Evolutionary conservation across 139 green algal species (phyloP).

Genomic region (Closterium sp.): DNA sequence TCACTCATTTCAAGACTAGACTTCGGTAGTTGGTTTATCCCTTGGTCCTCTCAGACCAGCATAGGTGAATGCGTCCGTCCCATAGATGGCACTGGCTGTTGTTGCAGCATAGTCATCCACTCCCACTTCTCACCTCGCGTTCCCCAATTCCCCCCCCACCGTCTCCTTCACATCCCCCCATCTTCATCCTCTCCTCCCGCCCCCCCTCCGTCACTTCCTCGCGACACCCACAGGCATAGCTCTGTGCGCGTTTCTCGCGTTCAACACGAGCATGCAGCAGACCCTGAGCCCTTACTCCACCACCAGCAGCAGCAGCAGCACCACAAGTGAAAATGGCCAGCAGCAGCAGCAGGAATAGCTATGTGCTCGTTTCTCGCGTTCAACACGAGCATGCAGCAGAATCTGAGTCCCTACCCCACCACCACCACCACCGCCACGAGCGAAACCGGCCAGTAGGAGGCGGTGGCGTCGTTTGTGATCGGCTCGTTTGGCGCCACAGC

Average conservation of each 20-base stretch:
- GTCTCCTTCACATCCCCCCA: too few species aligned
- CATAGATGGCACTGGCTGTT: too few species aligned
- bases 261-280: constrained; percentile 7
- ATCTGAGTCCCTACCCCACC: too few species aligned
- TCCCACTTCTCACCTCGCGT: too few species aligned
- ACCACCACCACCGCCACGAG: background rate
- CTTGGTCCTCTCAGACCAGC: too few species aligned
- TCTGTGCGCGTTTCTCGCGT: constrained; percentile 27
- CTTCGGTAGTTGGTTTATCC: too few species aligned
- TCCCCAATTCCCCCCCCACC: too few species aligned
- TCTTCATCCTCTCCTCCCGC: background rate
- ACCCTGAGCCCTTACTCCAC: too few species aligned
- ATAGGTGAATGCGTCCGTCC: too few species aligned
- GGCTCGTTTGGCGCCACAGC: constrained; percentile 37
- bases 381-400: background rate
- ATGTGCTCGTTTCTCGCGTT: constrained; percentile 25
- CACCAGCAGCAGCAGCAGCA: background rate
- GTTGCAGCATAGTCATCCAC: too few species aligned
- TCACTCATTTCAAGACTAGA: background rate
- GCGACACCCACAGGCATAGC: too few species aligned
- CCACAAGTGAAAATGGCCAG: background rate
- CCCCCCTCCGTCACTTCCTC: too few species aligned
- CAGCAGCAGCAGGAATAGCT: background rate
- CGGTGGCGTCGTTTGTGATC: constrained; percentile 17
- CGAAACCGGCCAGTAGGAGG: background rate